Conservation (phyloP, 495 filamentous ascomycete species). For the Neurospora cerealis region DNA sequence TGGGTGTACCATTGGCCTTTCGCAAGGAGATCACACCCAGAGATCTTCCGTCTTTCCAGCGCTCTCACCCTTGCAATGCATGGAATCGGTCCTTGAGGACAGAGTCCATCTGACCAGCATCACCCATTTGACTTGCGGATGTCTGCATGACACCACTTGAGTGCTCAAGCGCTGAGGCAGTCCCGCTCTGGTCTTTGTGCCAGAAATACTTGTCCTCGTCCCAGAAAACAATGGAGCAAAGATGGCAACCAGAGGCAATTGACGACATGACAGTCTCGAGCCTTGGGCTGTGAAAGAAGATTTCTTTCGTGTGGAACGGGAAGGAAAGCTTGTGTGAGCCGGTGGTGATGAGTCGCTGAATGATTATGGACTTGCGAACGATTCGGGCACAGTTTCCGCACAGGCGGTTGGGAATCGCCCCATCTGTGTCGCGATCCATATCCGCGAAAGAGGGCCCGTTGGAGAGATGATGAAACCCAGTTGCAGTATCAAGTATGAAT, state of each 20-base stretch:
- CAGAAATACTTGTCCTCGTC: neutral
- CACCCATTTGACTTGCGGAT: neutral
- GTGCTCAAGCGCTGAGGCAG: neutral
- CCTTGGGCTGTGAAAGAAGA: neutral
- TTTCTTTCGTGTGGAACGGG: neutral
- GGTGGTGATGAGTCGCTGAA: neutral
- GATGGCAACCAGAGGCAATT: neutral
- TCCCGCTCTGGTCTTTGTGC: neutral
- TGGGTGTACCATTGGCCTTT: neutral
- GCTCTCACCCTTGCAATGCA: neutral
- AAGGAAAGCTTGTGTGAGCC: neutral
- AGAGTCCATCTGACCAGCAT: neutral
- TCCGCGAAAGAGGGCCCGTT: neutral
- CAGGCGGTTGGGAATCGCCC: neutral
- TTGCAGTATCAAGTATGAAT: neutral
- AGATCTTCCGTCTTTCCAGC: neutral
- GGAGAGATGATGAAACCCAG: neutral
- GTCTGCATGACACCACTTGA: neutral
- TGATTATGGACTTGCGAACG: neutral
- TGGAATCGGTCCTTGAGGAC: neutral
- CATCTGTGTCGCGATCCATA: neutral
- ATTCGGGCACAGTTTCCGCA: neutral
- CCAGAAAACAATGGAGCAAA: neutral
- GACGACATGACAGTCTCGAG: neutral
- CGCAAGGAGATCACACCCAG: neutral